A percentile compares a stretch with the other conserved stretches of the same genome.
phyloP scores from a whole-genome alignment of 306 rosid species.

The Pterocarpus santalinus region DNA sequence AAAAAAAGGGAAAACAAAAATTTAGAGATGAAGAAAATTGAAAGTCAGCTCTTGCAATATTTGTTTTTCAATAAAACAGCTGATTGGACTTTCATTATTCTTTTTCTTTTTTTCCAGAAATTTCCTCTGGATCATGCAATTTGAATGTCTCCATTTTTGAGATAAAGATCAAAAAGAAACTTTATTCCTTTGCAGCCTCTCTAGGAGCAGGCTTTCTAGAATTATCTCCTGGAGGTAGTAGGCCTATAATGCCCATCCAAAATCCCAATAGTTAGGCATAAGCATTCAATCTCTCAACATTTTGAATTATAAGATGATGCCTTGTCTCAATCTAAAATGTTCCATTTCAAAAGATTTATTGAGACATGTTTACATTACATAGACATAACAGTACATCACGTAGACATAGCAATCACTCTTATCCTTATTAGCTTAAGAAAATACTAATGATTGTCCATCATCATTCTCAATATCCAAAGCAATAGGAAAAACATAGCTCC shows the following conservation, averaged over 20 bases:
- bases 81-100: slow-evolving; percentile 9
- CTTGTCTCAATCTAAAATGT: background rate
- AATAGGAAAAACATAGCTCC: background rate
- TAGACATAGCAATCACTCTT: background rate
- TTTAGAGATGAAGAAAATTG: background rate
- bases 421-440: background rate
- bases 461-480: background rate
- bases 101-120: slow-evolving; percentile 40
- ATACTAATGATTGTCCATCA: background rate
- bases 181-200: slow-evolving; percentile 37
- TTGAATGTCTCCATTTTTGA: slow-evolving; percentile 22
- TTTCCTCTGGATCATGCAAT: background rate
- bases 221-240: slow-evolving; percentile 53
- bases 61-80: slow-evolving; percentile 33
- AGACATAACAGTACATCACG: background rate
- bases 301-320: background rate
- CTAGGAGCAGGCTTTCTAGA: slow-evolving; percentile 62
- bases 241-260: background rate
- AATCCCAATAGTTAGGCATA: background rate
- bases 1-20: background rate
- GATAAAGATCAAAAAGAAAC: slow-evolving; percentile 16
- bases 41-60: background rate
- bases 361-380: background rate
- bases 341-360: background rate
- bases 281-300: background rate